A percentile compares a stretch with the other conserved stretches of the same genome.
Evolutionary conservation across 192 early-diverging fungal species (phyloP).

Genomic region (Pecoramyces ruminantium): DNA sequence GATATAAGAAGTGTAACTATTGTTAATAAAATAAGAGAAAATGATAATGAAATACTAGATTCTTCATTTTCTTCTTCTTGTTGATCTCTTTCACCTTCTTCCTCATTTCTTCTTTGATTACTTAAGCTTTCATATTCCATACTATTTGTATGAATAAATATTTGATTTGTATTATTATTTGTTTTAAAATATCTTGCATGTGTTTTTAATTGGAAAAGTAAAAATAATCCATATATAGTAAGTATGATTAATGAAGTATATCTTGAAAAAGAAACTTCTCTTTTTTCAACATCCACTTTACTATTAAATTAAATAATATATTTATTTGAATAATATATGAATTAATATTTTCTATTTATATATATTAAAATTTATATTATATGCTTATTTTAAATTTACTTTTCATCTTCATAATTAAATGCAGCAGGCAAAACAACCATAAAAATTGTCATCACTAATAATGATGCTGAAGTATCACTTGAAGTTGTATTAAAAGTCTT

Average conservation of each 20-base stretch:
- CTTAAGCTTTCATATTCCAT: slow-evolving; percentile 3
- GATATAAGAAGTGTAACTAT: slow-evolving; percentile 51
- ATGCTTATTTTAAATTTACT: not conserved
- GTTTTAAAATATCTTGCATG: slow-evolving; percentile 42
- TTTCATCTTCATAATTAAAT: not conserved
- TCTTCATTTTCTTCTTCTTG: slow-evolving; percentile 1
- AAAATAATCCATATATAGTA: slow-evolving; percentile 15
- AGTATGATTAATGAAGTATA: slow-evolving; percentile 17
- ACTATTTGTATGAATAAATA: not conserved
- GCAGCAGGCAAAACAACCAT: slow-evolving; percentile 56
- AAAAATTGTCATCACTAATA: slow-evolving; percentile 47
- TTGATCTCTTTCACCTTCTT: slow-evolving; percentile 43
- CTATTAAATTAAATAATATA: no score
- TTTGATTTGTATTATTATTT: slow-evolving; percentile 1
- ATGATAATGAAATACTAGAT: not conserved
- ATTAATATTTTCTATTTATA: no score
- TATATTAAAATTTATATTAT: no score
- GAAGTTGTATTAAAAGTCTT: slow-evolving; percentile 41
- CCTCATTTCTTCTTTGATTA: slow-evolving; percentile 7
- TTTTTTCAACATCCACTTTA: not conserved
- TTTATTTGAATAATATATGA: slow-evolving; percentile 9
- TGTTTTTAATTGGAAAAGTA: slow-evolving; percentile 79
- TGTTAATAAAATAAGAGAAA: slow-evolving; percentile 41
- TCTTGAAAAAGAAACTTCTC: not conserved
- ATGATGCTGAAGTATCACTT: slow-evolving; percentile 52